Evolutionary conservation across 2,329 filamentous ascomycete species (phyloP).

Genomic region (Clonostachys rhizophaga): DNA sequence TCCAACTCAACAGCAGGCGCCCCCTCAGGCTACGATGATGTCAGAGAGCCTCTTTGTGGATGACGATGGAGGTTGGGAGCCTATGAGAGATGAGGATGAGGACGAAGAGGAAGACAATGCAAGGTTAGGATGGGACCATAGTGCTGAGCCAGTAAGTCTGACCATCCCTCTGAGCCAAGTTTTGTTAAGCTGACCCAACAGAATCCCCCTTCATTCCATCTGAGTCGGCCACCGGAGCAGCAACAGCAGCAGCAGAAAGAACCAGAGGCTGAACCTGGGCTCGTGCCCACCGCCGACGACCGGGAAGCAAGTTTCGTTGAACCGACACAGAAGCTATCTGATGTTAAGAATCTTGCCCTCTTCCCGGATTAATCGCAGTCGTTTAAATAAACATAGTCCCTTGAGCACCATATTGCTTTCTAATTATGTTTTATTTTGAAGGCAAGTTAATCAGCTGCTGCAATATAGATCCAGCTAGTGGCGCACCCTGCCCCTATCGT

Average conservation of each 20-base stretch:
- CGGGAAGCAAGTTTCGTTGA: conserved; percentile 40
- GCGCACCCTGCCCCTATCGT: conserved; percentile 81
- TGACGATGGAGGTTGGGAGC: conserved; percentile 68
- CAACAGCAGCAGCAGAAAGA: conserved; percentile 10
- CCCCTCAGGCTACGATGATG: conserved; percentile 51
- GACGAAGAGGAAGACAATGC: conserved; percentile 58
- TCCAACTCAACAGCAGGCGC: conserved; percentile 44
- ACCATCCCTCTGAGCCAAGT: neutral
- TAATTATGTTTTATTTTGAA: neutral
- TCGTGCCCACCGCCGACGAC: conserved; percentile 2
- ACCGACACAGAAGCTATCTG: conserved; percentile 70
- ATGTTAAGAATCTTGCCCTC: conserved; percentile 48
- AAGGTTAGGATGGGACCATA: conserved; percentile 71
- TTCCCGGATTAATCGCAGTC: conserved; percentile 27
- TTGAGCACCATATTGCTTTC: neutral
- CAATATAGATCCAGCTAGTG: conserved; percentile 72
- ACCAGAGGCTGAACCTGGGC: conserved; percentile 9
- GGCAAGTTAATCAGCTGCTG: conserved; percentile 5
- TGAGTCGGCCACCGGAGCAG: conserved; percentile 26
- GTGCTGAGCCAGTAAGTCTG: conserved; percentile 52
- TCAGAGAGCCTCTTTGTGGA: conserved; percentile 72
- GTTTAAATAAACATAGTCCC: conserved; percentile 4
- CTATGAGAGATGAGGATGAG: conserved; percentile 54
- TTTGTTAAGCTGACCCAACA: conserved; percentile 21
- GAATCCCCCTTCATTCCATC: conserved; percentile 37